A percentile compares a stretch with the other conserved stretches of the same genome.
Evolutionary conservation across 2,329 filamentous ascomycete genomes (phyloP).

Genomic region (Chaetomium sp.): DNA sequence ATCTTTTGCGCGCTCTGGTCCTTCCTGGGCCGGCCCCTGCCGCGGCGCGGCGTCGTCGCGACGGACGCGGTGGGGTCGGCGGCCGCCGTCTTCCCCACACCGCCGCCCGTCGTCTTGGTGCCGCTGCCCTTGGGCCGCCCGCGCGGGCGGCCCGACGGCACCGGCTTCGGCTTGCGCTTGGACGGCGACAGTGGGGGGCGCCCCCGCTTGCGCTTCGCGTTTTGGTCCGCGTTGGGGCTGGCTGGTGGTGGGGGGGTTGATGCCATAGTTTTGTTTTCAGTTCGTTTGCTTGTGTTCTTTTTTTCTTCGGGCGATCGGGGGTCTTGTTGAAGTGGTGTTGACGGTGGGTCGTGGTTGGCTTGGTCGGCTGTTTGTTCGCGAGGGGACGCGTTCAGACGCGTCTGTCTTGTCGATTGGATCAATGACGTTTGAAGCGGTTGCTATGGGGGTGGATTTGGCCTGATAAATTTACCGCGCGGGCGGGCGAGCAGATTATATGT

Average conservation of each 20-base stretch:
- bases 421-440: not conserved
- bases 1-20: not conserved
- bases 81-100: conserved; percentile 28
- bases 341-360: not conserved
- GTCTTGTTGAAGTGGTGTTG: not conserved
- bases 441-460: not conserved
- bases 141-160: conserved; percentile 33
- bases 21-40: conserved; percentile 24
- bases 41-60: conserved; percentile 2
- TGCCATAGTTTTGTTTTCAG: conserved; percentile 27
- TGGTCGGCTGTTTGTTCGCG: not conserved
- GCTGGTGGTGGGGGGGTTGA: conserved; percentile 30
- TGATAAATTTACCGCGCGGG: not conserved
- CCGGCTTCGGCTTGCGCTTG: conserved; percentile 34
- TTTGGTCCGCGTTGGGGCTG: conserved; percentile 11
- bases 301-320: not conserved
- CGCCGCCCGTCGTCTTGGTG: conserved; percentile 11
- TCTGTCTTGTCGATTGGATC: not conserved
- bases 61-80: conserved; percentile 14
- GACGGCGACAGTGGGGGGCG: conserved; percentile 35
- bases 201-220: conserved; percentile 35
- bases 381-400: not conserved
- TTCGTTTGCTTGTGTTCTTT: conserved; percentile 4
- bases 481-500: not conserved
- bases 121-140: conserved; percentile 36